A percentile compares a stretch with the other conserved stretches of the same genome.
These are phyloP conservation scores for Eremochloa ophiuroides DNA, from an alignment of 176 grass and related monocot genomes.

Conservation along the genomic window DNA sequence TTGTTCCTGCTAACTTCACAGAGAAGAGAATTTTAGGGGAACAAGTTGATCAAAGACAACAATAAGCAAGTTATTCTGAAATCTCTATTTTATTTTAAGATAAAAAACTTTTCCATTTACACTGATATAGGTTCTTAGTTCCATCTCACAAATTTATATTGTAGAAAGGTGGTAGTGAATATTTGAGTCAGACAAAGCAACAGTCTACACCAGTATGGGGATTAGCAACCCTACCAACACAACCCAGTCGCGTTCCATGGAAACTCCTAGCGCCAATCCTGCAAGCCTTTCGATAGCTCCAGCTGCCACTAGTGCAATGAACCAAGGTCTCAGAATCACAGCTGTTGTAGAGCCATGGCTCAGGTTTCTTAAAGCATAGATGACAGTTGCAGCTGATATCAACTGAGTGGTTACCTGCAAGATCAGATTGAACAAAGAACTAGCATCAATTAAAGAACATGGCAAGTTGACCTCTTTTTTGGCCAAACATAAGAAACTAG, in stretches of 20 bases:
- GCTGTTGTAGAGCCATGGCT: slow-evolving; percentile 45
- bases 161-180: neutral
- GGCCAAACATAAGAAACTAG: slow-evolving; percentile 1
- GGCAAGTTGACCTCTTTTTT: neutral
- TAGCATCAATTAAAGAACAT: neutral
- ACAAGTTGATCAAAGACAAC: slow-evolving; percentile 1
- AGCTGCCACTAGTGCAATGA: slow-evolving; percentile 65
- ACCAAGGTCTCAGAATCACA: slow-evolving; percentile 89
- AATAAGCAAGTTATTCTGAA: slow-evolving; percentile 16
- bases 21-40: slow-evolving; percentile 30
- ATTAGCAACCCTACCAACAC: slow-evolving; percentile 70
- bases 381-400: slow-evolving; percentile 81
- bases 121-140: neutral
- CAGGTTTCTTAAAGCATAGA: slow-evolving; percentile 63
- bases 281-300: slow-evolving; percentile 85
- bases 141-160: neutral
- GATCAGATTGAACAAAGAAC: slow-evolving; percentile 25
- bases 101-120: neutral
- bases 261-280: slow-evolving; percentile 78
- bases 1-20: slow-evolving; percentile 89
- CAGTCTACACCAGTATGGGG: neutral
- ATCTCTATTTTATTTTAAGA: neutral
- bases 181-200: neutral
- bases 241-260: slow-evolving; percentile 97
- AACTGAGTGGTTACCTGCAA: slow-evolving; percentile 83